Conservation (phyloP, 805 yeast species). For the Candida palmyrensis region DNA sequence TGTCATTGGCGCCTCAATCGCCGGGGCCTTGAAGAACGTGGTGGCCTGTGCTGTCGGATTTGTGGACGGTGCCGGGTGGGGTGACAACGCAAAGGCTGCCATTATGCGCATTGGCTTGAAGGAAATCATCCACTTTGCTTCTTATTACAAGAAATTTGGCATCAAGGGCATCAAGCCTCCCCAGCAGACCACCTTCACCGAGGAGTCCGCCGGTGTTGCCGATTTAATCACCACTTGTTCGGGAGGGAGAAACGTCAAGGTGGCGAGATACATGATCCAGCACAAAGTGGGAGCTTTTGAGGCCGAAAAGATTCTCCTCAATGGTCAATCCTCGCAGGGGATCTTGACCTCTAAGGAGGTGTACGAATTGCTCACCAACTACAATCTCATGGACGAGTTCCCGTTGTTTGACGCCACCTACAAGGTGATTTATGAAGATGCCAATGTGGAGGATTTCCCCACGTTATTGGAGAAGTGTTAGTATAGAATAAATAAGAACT, state of each 20-base stretch:
- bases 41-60: conserved; percentile 44
- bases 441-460: conserved; percentile 38
- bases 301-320: conserved; percentile 40
- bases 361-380: conserved; percentile 38
- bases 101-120: conserved; percentile 42
- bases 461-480: conserved; percentile 35
- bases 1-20: conserved; percentile 42
- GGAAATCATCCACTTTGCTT: conserved; percentile 39
- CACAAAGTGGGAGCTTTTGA: conserved; percentile 36
- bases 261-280: conserved; percentile 42
- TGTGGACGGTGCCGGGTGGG: conserved; percentile 46
- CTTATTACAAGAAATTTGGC: conserved; percentile 55
- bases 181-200: conserved; percentile 33
- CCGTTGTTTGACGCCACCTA: conserved; percentile 45
- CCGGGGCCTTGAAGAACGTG: conserved; percentile 43
- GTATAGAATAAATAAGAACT: too few species aligned
- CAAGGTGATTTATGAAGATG: conserved; percentile 36
- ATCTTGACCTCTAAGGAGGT: conserved; percentile 43
- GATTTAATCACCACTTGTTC: conserved; percentile 44
- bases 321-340: conserved; percentile 45
- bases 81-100: conserved; percentile 46
- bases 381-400: conserved; percentile 28
- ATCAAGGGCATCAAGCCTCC: conserved; percentile 47
- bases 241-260: conserved; percentile 45
- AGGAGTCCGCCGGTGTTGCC: conserved; percentile 44